Base-by-base conservation (phyloP, 192 early-diverging fungal species). In the Backusella mclennaniae region DNA sequence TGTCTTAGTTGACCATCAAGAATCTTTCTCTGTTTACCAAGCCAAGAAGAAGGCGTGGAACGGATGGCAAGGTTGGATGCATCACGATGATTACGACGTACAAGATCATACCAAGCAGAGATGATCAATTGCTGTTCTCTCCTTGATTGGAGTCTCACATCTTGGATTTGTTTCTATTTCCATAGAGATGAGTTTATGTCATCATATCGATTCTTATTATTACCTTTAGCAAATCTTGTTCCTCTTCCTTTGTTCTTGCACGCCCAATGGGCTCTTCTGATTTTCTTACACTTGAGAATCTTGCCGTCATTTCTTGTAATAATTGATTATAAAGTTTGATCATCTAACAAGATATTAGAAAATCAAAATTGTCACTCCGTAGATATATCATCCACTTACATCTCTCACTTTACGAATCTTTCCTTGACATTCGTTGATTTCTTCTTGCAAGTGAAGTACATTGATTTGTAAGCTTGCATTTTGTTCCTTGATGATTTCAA, bases 91-190 rank as follows among this genome's bases (percentile, higher is more conserved):
- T 74, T 67, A n/a, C 83, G 87, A 35, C 75, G 76, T 5, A 77
- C 80, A 39, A 89, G 77, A 73, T 91, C 86, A 71, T 92, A 88
- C 91, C 91, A 98, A 23, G 96, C 95, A 21, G 93, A 94, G 41
- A 92, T 85, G 76, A 98, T 93, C 74, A 96, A 81, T 73, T 85
- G 86, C 76, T 94, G 92, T 77, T 98, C 96, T 31, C 93, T 88
- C 78, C 84, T 85, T 73, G 86, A 89, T 78, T 92, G 92, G 23
- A 86, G 82, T 75, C 93, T 87, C 19, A 90, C 87, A 75, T 96
- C 94, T 52, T 87, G 83, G 69, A 93, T 83, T 78, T 94, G 91
- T 38, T 91, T 85, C 85, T 92, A 44, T 53, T 35, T 17, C 14
- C 17, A n/a, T 17, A 33, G 3, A 5, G 7, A 14, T 68, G 5